Evolutionary conservation across 139 green algal species (phyloP), one percentile per base, ranked within the genome.

Genomic region (Chlamydomonas urium): DNA sequence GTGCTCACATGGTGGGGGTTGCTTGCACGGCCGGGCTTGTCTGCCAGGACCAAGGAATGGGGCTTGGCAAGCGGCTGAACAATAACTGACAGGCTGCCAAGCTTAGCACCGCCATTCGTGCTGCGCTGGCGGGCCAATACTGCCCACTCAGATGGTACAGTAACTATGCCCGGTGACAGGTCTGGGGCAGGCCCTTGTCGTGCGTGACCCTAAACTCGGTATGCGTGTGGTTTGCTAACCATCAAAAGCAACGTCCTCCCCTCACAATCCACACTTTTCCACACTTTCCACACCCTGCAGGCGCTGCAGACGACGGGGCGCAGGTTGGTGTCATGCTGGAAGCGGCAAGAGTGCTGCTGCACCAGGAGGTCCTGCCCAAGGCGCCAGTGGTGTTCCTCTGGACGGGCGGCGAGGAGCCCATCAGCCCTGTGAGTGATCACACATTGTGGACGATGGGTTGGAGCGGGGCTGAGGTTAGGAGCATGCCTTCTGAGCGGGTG

Each of bases 371-470:
- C 17, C 58, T 81, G 62, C 76, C 88, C 37, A 31, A 56, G 4
- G 76, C 73, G 2, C 88, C 88, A 5, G 17, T 93, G 23, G 69
- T 91, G 3, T 83, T 93, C 35, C 75, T 92, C 48, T 82, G 87
- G 72, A 93, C 82, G 36, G 65, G 70, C 53, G 59, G 72, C 21
- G 72, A 77, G 61, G 72, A 77, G 72, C 42, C 72, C 2, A 60
- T 76, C 59, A 76, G 70, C 38, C 70, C 58, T 42, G 70, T 76
- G 70, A 26, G 70, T 37, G 34, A 24, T 31, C 2, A 23, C 17
- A 38, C 2, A 31, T 19, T 28, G 33, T 19, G 28, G n/a, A 47
- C 33, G 33, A 28, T 66, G 5, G 8, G 2, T 23, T 69, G 38
- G 23, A 36, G 21, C 8, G 24, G 38, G 53, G 36, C 38, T 23